phyloP scores from a whole-genome alignment of 148 eudicot species.

The Cornus kousa region DNA sequence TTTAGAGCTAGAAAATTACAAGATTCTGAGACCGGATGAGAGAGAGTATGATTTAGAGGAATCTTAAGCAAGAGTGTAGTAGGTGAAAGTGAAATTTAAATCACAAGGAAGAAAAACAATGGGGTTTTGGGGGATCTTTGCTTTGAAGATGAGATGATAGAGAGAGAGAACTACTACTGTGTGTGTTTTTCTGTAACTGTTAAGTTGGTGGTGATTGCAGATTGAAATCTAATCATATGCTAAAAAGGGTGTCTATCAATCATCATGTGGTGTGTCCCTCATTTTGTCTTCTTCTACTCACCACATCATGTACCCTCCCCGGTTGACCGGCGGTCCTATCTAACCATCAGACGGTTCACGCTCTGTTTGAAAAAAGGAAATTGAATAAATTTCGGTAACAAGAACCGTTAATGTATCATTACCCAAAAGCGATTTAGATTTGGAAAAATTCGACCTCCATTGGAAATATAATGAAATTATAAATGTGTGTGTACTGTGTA shows the following conservation, averaged over 20 bases:
- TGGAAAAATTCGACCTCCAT: too few species aligned
- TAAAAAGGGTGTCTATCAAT: neutral
- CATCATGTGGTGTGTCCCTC: neutral
- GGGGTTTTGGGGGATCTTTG: constrained; percentile 8
- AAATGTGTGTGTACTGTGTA: too few species aligned
- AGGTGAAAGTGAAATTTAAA: constrained; percentile 10
- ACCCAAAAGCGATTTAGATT: too few species aligned
- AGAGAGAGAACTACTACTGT: neutral
- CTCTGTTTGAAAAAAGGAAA: too few species aligned
- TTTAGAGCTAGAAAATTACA: neutral
- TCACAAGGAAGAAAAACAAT: neutral
- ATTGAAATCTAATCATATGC: neutral
- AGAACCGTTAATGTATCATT: too few species aligned
- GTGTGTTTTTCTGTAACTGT: neutral
- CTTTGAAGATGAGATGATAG: constrained; percentile 21
- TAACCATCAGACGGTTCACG: neutral
- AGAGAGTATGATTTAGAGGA: constrained; percentile 9
- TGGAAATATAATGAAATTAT: too few species aligned
- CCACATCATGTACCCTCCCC: neutral
- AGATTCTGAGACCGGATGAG: neutral
- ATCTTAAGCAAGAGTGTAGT: constrained; percentile 20
- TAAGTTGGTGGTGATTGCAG: neutral
- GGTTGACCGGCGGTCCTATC: neutral
- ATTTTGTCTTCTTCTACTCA: constrained; percentile 9
- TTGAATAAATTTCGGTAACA: too few species aligned